phyloP scores from a whole-genome alignment of 805 yeast species.

The Cyberlindnera suaveolens region DNA sequence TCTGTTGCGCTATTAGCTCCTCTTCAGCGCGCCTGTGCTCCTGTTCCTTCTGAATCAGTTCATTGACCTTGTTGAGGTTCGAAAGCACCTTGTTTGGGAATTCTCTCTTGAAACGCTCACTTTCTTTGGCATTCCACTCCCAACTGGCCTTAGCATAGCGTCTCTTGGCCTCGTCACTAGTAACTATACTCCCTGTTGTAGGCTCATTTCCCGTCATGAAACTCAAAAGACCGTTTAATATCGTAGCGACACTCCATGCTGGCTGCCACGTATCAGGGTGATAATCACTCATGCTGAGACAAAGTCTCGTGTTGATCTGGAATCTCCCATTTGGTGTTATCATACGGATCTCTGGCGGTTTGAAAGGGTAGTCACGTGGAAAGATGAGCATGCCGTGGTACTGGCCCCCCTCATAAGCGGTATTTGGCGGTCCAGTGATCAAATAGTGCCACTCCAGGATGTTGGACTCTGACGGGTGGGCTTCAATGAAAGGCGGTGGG shows the following conservation, averaged over 20 bases:
- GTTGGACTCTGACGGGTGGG: conserved; percentile 83
- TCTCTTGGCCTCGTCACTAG: conserved; percentile 53
- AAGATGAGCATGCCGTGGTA: conserved; percentile 84
- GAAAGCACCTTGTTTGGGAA: conserved; percentile 63
- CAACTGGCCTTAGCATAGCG: conserved; percentile 54
- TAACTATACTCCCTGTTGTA: conserved; percentile 75
- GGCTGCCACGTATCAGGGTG: conserved; percentile 97
- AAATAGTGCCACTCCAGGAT: conserved; percentile 92
- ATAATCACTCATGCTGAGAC: conserved; percentile 89
- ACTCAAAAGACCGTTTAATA: conserved; percentile 78
- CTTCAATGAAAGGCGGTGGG: conserved; percentile 81
- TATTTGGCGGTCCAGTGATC: conserved; percentile 85
- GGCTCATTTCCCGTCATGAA: conserved; percentile 87
- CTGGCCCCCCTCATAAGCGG: conserved; percentile 83
- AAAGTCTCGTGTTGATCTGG: conserved; percentile 70
- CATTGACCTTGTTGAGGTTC: conserved; percentile 20
- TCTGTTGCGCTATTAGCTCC: conserved; percentile 26
- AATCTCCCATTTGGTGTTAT: conserved; percentile 88
- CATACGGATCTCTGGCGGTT: conserved; percentile 88
- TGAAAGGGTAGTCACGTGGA: conserved; percentile 83
- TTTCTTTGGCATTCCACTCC: conserved; percentile 51
- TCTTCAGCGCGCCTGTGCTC: conserved; percentile 8
- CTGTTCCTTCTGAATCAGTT: conserved; percentile 13
- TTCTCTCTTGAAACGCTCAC: conserved; percentile 49
- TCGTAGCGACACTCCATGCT: conserved; percentile 90